Evolutionary conservation across 2,329 filamentous ascomycete genomes (phyloP).

Genomic region (Apiospora kogelbergensis): DNA sequence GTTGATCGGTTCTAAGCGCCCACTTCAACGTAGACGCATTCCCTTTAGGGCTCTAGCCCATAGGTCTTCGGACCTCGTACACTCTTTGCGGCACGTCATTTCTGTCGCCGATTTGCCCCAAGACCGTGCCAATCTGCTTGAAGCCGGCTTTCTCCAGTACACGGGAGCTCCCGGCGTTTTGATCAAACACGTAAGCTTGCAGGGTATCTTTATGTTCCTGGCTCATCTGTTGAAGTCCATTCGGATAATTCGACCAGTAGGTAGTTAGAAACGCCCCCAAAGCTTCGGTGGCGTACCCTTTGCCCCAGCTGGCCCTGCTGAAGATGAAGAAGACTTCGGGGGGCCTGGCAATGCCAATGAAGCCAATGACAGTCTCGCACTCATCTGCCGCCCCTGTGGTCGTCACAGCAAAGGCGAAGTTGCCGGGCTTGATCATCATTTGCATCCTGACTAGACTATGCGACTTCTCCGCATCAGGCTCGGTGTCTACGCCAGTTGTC

Average conservation of each 20-base stretch:
- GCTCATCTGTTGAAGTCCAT: not conserved
- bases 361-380: not conserved
- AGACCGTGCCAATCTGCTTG: not conserved
- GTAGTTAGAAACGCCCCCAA: not conserved
- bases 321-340: slow-evolving; percentile 5
- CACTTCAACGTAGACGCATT: too few relatives aligned
- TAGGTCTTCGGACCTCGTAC: not conserved
- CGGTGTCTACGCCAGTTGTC: not conserved
- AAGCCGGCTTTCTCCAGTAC: not conserved
- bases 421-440: not conserved
- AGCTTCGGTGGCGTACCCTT: slow-evolving; percentile 8
- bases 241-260: not conserved
- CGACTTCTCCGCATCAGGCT: not conserved
- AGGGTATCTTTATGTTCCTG: not conserved
- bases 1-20: not conserved
- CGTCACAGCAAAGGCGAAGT: not conserved
- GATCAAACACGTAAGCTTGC: not conserved
- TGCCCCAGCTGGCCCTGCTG: not conserved
- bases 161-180: not conserved
- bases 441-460: not conserved
- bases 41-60: too few relatives aligned
- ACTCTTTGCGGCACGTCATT: not conserved
- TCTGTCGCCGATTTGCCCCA: not conserved
- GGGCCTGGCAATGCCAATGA: not conserved
- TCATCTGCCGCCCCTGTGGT: not conserved